A percentile compares a stretch with the other conserved stretches of the same genome.
Evolutionary conservation across 2,329 filamentous ascomycete genomes (phyloP).

Genomic region (Microsporum audouinii): DNA sequence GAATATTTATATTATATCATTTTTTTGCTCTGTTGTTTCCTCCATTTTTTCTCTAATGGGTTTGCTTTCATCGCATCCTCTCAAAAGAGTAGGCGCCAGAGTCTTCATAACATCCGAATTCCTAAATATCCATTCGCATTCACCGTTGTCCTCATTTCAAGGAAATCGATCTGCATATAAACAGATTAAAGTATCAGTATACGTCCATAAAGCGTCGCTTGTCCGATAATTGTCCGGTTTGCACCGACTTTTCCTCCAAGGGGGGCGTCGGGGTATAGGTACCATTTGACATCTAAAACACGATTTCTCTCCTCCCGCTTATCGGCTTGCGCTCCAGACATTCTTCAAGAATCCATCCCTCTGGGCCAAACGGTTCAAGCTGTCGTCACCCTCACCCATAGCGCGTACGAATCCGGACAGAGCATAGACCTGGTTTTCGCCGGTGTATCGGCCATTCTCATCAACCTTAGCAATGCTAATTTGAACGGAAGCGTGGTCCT

Average conservation of each 20-base stretch:
- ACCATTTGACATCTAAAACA: constrained; percentile 2
- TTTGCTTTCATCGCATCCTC: constrained; percentile 1
- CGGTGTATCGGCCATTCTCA: constrained; percentile 93
- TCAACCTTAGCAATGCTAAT: constrained; percentile 96
- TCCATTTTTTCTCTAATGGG: background rate
- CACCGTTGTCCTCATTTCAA: background rate
- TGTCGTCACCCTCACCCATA: constrained; percentile 96
- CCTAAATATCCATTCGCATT: background rate
- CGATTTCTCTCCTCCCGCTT: constrained; percentile 17
- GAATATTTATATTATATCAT: constrained; percentile 2
- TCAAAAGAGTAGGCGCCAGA: background rate
- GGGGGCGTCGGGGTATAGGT: background rate
- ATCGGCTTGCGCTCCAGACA: constrained; percentile 72
- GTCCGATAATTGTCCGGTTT: background rate
- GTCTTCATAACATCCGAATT: background rate
- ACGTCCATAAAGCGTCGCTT: background rate
- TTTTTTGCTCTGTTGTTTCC: constrained; percentile 1
- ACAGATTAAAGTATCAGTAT: background rate
- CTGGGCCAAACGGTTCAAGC: constrained; percentile 90
- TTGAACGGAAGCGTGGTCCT: constrained; percentile 98
- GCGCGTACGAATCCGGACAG: constrained; percentile 95
- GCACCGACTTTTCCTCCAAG: background rate
- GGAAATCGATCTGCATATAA: background rate
- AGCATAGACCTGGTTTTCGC: constrained; percentile 95
- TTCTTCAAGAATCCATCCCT: constrained; percentile 92